These are phyloP conservation scores for Acer campestre DNA, from an alignment of 345 rosid genomes.

Conservation along the genomic window DNA sequence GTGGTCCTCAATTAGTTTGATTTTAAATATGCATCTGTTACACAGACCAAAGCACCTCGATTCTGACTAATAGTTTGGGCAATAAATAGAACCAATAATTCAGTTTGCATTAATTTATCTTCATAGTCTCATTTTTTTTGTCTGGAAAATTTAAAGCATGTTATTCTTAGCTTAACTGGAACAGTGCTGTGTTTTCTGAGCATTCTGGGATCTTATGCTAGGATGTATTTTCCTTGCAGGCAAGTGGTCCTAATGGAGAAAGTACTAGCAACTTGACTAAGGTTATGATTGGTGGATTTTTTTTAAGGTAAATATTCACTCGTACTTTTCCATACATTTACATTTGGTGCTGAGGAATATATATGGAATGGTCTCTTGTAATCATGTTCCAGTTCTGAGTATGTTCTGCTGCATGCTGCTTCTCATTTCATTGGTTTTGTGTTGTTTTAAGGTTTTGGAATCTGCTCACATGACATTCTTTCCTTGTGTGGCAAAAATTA, in stretches of 20 bases:
- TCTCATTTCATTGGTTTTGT: not conserved
- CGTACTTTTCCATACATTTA: not conserved
- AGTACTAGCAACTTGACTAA: conserved; percentile 72
- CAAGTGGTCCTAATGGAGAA: conserved; percentile 92
- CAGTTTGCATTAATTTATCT: conserved; percentile 5
- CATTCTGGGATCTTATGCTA: conserved; percentile 22
- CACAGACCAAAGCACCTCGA: not conserved
- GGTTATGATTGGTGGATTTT: conserved; percentile 75
- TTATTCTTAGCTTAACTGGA: not conserved
- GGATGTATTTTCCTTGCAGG: conserved; percentile 51
- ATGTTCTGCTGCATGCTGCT: conserved; percentile 5
- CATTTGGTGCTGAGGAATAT: not conserved
- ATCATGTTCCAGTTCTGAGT: not conserved
- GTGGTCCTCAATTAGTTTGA: not conserved
- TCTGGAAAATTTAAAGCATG: not conserved
- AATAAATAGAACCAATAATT: not conserved
- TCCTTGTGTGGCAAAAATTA: not conserved
- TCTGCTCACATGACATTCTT: conserved; percentile 14
- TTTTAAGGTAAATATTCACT: conserved; percentile 64
- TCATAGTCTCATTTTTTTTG: conserved; percentile 4
- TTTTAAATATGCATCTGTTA: conserved; percentile 1
- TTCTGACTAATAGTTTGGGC: not conserved
- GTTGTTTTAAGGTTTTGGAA: conserved; percentile 13
- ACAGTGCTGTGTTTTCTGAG: not conserved
- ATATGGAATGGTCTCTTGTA: not conserved